Evolutionary conservation across 2,329 filamentous ascomycete genomes (phyloP).

Genomic region (Cercospora beticola): DNA sequence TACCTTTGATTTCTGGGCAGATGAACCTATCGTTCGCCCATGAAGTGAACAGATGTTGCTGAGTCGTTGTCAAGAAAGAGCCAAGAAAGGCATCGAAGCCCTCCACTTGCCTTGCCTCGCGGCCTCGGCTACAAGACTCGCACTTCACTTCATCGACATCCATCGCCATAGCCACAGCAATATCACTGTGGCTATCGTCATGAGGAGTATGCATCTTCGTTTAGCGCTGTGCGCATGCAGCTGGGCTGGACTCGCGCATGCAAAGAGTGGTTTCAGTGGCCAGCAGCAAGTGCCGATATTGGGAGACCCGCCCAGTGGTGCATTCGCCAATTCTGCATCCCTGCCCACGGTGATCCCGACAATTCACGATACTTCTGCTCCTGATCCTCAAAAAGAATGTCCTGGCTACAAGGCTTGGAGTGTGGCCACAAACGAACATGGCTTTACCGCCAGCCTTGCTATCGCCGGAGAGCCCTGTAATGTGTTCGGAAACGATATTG

Average conservation of each 20-base stretch:
- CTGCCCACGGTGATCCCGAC: constrained; percentile 18
- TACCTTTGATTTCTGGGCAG: not conserved
- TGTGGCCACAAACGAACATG: constrained; percentile 19
- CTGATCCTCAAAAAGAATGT: constrained; percentile 31
- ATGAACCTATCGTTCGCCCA: not conserved
- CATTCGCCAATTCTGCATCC: not conserved
- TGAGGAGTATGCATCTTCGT: not conserved
- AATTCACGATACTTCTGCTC: constrained; percentile 28
- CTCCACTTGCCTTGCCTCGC: not conserved
- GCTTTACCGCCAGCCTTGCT: constrained; percentile 31
- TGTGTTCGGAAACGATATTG: constrained; percentile 33
- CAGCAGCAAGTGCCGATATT: constrained; percentile 2
- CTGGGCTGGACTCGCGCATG: not conserved
- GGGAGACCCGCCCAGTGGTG: not conserved
- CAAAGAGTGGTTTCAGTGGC: constrained; percentile 3
- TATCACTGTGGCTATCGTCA: not conserved
- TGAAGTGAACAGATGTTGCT: not conserved
- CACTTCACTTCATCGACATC: constrained; percentile 3
- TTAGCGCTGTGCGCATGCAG: not conserved
- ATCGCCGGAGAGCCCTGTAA: constrained; percentile 30
- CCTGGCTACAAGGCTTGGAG: constrained; percentile 33
- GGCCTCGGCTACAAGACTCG: constrained; percentile 12
- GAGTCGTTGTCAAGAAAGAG: not conserved
- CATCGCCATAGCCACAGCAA: not conserved
- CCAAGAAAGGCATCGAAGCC: not conserved